Evolutionary conservation across 2,329 filamentous ascomycete species (phyloP), one percentile per base, ranked within the genome.

Genomic region (Fusarium sp.): DNA sequence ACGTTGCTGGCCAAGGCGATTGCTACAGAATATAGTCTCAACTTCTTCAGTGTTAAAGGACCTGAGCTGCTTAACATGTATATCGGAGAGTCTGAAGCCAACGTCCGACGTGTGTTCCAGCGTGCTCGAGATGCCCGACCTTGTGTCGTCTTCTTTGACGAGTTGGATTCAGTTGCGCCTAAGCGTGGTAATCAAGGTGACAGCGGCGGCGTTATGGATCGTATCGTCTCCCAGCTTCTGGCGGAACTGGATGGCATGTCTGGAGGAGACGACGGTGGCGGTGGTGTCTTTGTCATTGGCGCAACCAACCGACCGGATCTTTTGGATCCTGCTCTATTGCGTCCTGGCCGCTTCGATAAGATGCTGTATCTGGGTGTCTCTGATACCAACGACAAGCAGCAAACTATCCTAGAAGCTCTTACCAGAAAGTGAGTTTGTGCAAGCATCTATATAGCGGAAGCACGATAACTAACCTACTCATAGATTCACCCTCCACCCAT

Each of bases 191-290:
- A 98, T 76, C 95, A 98, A 80, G 96, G 96, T 51, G 96, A 98
- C 76, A 97, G 94, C 69, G 95, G 96, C 61, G 96, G 96, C 77
- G 96, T 98, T 59, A 98, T 98, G 95, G 96, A 98, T 79, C 90
- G 96, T 58, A 98, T 98, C 71, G 95, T 99, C 54, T 96, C 92
- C 64, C 96, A 98, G 82, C 84, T 99, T 46, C 87, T 99, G 13
- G 96, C 96, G 0, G 96, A 99, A 81, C 85, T 99, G 24, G 96
- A 99, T 77, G 96, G 96, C 54, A 99, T 99, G 96, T 98, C 94
- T 55, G 92, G 95, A 71, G 94, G 94, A 18, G 93, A 94, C 63
- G 93, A 94, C 70, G 88, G 87, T 1, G 93, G 93, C 2, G 93
- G 93, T 13, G 94, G 94, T 22, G 95, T 98, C 7, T 98, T 98